These are phyloP conservation scores for Botrytis deweyae DNA, from an alignment of 2,329 filamentous ascomycete species.

Conservation along the genomic window DNA sequence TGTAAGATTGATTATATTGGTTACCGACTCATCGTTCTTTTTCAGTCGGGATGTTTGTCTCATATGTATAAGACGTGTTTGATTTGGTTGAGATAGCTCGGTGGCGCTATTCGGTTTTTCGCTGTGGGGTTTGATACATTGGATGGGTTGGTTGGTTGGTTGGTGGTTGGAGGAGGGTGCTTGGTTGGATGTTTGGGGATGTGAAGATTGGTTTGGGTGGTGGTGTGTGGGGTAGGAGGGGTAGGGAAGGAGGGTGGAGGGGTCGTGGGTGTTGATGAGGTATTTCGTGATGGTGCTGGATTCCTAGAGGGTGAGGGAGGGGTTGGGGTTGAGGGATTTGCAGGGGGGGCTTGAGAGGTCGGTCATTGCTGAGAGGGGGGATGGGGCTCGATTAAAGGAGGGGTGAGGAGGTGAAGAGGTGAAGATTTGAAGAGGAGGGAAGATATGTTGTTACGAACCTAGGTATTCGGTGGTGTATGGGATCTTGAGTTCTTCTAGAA, in stretches of 20 bases:
- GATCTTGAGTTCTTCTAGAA: slow-evolving; percentile 46
- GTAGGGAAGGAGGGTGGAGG: slow-evolving; percentile 32
- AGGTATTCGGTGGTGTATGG: slow-evolving; percentile 39
- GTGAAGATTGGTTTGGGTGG: not conserved
- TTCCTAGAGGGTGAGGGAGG: slow-evolving; percentile 40
- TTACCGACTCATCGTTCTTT: slow-evolving; percentile 43
- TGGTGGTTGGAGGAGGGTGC: not conserved
- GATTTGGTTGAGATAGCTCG: slow-evolving; percentile 46
- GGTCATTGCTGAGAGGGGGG: not conserved
- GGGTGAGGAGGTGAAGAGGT: no score
- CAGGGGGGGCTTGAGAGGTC: slow-evolving; percentile 45
- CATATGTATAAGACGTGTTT: slow-evolving; percentile 41
- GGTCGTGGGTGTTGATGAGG: slow-evolving; percentile 36
- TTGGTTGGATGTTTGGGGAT: slow-evolving; percentile 1
- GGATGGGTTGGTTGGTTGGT: slow-evolving; percentile 28
- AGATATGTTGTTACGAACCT: not conserved
- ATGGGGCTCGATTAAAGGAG: not conserved
- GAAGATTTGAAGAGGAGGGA: no score
- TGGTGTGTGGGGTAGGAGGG: not conserved
- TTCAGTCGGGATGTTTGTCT: slow-evolving; percentile 42
- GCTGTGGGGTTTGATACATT: slow-evolving; percentile 39
- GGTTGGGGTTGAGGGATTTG: slow-evolving; percentile 39
- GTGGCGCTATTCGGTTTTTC: slow-evolving; percentile 46
- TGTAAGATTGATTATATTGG: slow-evolving; percentile 36
- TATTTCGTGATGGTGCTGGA: slow-evolving; percentile 48